A percentile compares a stretch with the other conserved stretches of the same genome.
These are phyloP conservation scores for Neonectria ditissima DNA, from an alignment of 2,329 filamentous ascomycete species.

Conservation along the genomic window DNA sequence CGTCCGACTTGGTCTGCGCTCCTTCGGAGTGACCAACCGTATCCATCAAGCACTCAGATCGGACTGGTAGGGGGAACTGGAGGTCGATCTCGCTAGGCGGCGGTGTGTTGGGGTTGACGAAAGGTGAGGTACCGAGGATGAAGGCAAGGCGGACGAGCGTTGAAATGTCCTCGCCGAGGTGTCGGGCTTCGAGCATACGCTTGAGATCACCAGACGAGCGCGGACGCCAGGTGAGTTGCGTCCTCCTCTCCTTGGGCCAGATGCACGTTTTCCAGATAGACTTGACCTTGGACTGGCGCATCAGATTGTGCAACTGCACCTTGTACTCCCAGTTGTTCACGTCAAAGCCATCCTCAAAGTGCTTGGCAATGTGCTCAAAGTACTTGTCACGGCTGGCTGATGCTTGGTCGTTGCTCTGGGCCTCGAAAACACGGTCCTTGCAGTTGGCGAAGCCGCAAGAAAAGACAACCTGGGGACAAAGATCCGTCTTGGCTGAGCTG, in stretches of 20 bases:
- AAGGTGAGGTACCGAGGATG: slow-evolving; percentile 57
- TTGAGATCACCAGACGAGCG: slow-evolving; percentile 58
- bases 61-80: slow-evolving; percentile 54
- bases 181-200: slow-evolving; percentile 59
- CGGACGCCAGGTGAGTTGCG: slow-evolving; percentile 55
- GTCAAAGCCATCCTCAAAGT: slow-evolving; percentile 58
- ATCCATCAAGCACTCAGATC: slow-evolving; percentile 52
- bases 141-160: slow-evolving; percentile 58
- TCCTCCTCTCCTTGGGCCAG: slow-evolving; percentile 58
- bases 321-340: slow-evolving; percentile 59
- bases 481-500: slow-evolving; percentile 55
- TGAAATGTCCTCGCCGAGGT: slow-evolving; percentile 55
- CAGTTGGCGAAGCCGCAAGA: slow-evolving; percentile 57
- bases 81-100: slow-evolving; percentile 54
- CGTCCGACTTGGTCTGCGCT: slow-evolving; percentile 44
- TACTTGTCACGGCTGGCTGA: slow-evolving; percentile 55
- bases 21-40: slow-evolving; percentile 46
- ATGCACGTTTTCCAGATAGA: slow-evolving; percentile 59
- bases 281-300: slow-evolving; percentile 58
- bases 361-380: slow-evolving; percentile 61
- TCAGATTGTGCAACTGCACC: slow-evolving; percentile 57
- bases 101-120: slow-evolving; percentile 51
- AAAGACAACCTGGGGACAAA: slow-evolving; percentile 59
- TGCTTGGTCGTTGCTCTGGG: slow-evolving; percentile 52
- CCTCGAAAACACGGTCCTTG: slow-evolving; percentile 58